A percentile compares a stretch with the other conserved stretches of the same genome.
Conservation (phyloP, 2,329 filamentous ascomycete genomes). For the Pseudogymnoascus sp. region DNA sequence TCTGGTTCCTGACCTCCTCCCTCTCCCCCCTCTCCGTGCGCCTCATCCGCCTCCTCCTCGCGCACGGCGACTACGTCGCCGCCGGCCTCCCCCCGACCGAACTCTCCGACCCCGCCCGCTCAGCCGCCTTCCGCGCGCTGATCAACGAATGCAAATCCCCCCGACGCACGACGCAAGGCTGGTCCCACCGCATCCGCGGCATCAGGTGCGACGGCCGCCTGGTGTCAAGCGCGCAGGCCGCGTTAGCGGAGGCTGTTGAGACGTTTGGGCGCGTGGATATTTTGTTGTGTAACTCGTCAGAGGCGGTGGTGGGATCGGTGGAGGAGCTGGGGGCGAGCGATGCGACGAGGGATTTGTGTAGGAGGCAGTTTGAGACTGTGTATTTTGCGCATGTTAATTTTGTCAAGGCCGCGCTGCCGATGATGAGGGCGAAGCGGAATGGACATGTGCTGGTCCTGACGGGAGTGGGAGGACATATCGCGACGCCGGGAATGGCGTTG, state of each 20-base stretch:
- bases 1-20: slow-evolving; percentile 87
- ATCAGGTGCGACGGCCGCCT: slow-evolving; percentile 55
- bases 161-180: slow-evolving; percentile 61
- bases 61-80: slow-evolving; percentile 87
- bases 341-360: slow-evolving; percentile 68
- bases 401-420: slow-evolving; percentile 78
- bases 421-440: slow-evolving; percentile 69
- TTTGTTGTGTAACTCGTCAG: slow-evolving; percentile 78
- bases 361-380: slow-evolving; percentile 87
- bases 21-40: slow-evolving; percentile 79
- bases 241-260: slow-evolving; percentile 76
- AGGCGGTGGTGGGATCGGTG: slow-evolving; percentile 82
- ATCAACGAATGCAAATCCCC: slow-evolving; percentile 59
- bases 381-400: slow-evolving; percentile 96
- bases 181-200: slow-evolving; percentile 67
- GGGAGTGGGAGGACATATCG: slow-evolving; percentile 84
- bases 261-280: slow-evolving; percentile 86
- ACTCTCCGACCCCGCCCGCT: slow-evolving; percentile 68
- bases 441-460: slow-evolving; percentile 88
- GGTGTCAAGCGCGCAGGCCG: slow-evolving; percentile 55
- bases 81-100: slow-evolving; percentile 73
- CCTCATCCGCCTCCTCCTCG: slow-evolving; percentile 70
- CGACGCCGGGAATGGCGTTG: slow-evolving; percentile 82
- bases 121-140: slow-evolving; percentile 71
- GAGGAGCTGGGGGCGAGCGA: slow-evolving; percentile 75